Percentiles rank a stretch among this genome's conserved stretches.
Evolutionary conservation across 495 filamentous ascomycete species (phyloP).

Genomic region (Niebla homalea): DNA sequence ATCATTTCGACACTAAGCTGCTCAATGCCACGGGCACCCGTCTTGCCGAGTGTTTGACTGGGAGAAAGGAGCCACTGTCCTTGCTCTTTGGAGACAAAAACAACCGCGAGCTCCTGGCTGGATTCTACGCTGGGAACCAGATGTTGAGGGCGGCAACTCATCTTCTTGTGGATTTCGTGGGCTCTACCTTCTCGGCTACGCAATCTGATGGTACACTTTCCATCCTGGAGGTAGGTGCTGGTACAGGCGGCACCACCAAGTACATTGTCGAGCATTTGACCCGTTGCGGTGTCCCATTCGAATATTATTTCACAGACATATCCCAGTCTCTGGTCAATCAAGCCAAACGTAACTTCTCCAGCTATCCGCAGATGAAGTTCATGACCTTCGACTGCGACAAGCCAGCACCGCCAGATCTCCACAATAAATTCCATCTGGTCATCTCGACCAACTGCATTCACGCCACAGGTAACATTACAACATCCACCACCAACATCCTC

Average conservation of each 20-base stretch:
- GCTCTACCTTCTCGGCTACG: not conserved
- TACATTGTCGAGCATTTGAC: conserved; percentile 13
- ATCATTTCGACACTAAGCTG: conserved; percentile 14
- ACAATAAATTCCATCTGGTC: conserved; percentile 24
- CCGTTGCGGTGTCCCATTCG: not conserved
- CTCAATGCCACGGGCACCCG: conserved; percentile 11
- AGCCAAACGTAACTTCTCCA: conserved; percentile 22
- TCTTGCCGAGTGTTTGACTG: conserved; percentile 16
- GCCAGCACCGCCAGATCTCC: conserved; percentile 15
- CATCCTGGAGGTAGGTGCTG: conserved; percentile 33
- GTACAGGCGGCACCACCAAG: conserved; percentile 31
- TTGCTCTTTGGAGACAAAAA: conserved; percentile 8
- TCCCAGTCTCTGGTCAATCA: conserved; percentile 26
- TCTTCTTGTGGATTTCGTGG: conserved; percentile 9
- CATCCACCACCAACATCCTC: conserved; percentile 21
- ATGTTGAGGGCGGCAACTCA: conserved; percentile 9
- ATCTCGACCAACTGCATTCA: conserved; percentile 37
- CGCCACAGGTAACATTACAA: conserved; percentile 26
- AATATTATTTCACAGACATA: conserved; percentile 37
- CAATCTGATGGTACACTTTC: conserved; percentile 7
- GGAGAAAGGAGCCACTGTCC: conserved; percentile 6
- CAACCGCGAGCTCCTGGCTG: conserved; percentile 5
- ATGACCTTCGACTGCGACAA: conserved; percentile 28
- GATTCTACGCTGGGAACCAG: conserved; percentile 14
- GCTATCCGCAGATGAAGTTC: conserved; percentile 26